A percentile compares a stretch with the other conserved stretches of the same genome.
phyloP scores from a whole-genome alignment of 768 basidiomycete genomes.

The Tylopilus sp. region DNA sequence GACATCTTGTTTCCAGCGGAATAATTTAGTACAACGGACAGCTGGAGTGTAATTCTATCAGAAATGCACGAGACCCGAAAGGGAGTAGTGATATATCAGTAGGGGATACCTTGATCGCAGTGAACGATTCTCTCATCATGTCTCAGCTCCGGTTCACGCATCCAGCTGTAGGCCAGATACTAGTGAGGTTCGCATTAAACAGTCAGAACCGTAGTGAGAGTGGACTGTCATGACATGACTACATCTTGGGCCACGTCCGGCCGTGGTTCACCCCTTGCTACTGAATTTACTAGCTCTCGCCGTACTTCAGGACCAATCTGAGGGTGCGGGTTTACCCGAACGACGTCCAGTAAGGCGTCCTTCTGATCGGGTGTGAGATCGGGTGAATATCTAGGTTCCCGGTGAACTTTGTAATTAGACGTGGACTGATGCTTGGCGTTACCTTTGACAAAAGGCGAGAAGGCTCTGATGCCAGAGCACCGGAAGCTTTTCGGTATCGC shows the following conservation, averaged over 20 bases:
- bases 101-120: too few species aligned
- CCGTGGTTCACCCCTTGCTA: slow-evolving; percentile 79
- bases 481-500: slow-evolving; percentile 80
- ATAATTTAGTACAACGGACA: too few species aligned
- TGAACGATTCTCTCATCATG: too few species aligned
- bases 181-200: too few species aligned
- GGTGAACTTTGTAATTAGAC: slow-evolving; percentile 1
- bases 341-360: slow-evolving; percentile 91
- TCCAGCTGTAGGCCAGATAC: too few species aligned
- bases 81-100: too few species aligned
- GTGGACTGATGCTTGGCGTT: slow-evolving; percentile 4
- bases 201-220: not conserved
- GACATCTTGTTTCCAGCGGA: too few species aligned
- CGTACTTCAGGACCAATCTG: slow-evolving; percentile 89
- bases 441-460: slow-evolving; percentile 93
- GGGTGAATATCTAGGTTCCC: slow-evolving; percentile 69
- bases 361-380: slow-evolving; percentile 97
- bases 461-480: slow-evolving; percentile 98
- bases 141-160: too few species aligned
- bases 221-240: slow-evolving; percentile 46
- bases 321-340: slow-evolving; percentile 79
- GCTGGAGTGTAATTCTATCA: too few species aligned
- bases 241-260: slow-evolving; percentile 62
- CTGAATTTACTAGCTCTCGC: slow-evolving; percentile 84
- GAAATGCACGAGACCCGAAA: not conserved